These are phyloP conservation scores for Dovyalis caffra DNA, from an alignment of 345 rosid species.

Conservation along the genomic window DNA sequence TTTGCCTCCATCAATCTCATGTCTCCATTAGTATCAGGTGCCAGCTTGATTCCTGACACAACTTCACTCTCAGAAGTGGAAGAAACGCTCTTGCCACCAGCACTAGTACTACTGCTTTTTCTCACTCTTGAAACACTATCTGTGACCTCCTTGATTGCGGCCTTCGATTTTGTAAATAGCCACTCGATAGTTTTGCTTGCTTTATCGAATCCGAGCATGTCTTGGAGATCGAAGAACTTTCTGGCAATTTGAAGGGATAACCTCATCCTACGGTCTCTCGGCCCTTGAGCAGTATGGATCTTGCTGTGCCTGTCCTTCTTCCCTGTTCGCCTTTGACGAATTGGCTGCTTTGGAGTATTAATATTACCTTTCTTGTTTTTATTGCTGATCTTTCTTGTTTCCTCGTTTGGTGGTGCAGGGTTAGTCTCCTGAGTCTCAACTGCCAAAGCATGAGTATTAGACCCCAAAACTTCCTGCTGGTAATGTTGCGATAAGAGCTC, in stretches of 20 bases:
- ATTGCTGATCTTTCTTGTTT: slow-evolving; percentile 12
- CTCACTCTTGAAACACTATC: slow-evolving; percentile 30
- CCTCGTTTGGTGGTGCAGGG: slow-evolving; percentile 18
- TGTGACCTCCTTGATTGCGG: slow-evolving; percentile 58
- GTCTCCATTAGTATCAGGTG: slow-evolving; percentile 14
- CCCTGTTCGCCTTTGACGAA: slow-evolving; percentile 26
- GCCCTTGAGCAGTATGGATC: slow-evolving; percentile 30
- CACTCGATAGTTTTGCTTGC: slow-evolving; percentile 37
- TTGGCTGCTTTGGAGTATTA: slow-evolving; percentile 18
- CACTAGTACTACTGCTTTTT: slow-evolving; percentile 13
- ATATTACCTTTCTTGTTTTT: slow-evolving; percentile 20
- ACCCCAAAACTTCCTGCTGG: slow-evolving; percentile 17
- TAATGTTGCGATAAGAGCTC: slow-evolving; percentile 13
- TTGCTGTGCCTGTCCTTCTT: slow-evolving; percentile 33
- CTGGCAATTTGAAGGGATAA: slow-evolving; percentile 27
- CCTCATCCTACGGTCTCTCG: slow-evolving; percentile 32
- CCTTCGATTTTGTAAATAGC: slow-evolving; percentile 59
- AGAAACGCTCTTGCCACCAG: slow-evolving; percentile 17
- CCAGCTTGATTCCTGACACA: slow-evolving; percentile 28
- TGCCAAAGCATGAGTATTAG: not conserved
- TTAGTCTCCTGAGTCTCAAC: slow-evolving; percentile 12
- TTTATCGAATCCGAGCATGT: slow-evolving; percentile 32
- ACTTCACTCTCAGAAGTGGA: slow-evolving; percentile 45
- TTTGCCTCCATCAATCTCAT: slow-evolving; percentile 1
- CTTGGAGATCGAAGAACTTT: slow-evolving; percentile 34